Conservation (phyloP, 2,329 filamentous ascomycete genomes). For the Epichloe festucae region DNA sequence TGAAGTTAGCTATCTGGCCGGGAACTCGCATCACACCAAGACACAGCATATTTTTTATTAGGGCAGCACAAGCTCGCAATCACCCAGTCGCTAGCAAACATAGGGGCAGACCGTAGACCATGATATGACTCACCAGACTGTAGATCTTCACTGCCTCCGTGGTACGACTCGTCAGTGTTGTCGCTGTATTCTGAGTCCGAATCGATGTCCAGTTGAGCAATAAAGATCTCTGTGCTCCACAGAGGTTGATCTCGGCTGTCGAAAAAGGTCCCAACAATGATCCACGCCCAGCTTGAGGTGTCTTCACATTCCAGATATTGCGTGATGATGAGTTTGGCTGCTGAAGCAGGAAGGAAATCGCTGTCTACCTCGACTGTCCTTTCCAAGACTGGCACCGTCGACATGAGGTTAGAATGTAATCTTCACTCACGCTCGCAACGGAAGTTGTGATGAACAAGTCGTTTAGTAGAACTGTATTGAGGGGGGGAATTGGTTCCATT, state of each 20-base stretch:
- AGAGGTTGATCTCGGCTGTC: slow-evolving; percentile 26
- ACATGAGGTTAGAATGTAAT: slow-evolving; percentile 8
- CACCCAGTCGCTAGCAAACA: slow-evolving; percentile 3
- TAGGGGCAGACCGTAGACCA: not conserved
- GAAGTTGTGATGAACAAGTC: not conserved
- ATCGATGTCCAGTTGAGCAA: slow-evolving; percentile 17
- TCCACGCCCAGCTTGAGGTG: slow-evolving; percentile 29
- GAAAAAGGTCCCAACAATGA: slow-evolving; percentile 35
- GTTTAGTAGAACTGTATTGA: not conserved
- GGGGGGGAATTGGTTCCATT: not conserved
- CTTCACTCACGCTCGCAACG: not conserved
- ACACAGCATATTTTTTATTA: not conserved
- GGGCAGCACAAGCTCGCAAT: not conserved
- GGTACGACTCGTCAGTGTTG: slow-evolving; percentile 1
- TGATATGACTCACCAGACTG: slow-evolving; percentile 1
- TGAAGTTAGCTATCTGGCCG: not conserved
- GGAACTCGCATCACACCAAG: not conserved
- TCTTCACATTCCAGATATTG: slow-evolving; percentile 25
- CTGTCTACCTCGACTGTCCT: slow-evolving; percentile 17
- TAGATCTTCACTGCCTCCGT: slow-evolving; percentile 3
- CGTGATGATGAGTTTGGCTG: slow-evolving; percentile 31
- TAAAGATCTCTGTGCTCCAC: slow-evolving; percentile 34
- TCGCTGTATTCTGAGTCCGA: slow-evolving; percentile 15
- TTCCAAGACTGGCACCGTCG: slow-evolving; percentile 6
- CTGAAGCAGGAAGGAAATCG: slow-evolving; percentile 28